Evolutionary conservation across 148 eudicot genomes (phyloP).

Genomic region (Nyssa sinensis): DNA sequence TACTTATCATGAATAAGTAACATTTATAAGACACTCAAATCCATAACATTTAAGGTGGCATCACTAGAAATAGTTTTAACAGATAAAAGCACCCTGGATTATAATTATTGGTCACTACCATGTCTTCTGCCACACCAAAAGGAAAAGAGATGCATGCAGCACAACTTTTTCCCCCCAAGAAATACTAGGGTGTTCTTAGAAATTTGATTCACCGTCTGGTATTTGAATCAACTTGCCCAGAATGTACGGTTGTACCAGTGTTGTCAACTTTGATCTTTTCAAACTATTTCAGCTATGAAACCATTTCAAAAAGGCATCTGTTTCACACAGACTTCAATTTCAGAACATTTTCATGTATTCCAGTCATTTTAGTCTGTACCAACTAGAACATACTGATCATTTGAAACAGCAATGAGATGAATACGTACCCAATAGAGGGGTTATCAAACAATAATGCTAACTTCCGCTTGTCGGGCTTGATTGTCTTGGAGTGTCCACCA

Average conservation of each 20-base stretch:
- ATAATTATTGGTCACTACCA: too few relatives aligned
- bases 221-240: too few relatives aligned
- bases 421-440: constrained; percentile 76
- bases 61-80: not conserved
- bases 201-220: too few relatives aligned
- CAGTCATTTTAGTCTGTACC: not conserved
- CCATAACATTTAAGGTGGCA: not conserved
- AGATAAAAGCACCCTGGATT: too few relatives aligned
- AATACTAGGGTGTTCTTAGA: too few relatives aligned
- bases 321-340: not conserved
- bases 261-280: too few relatives aligned
- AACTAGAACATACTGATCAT: not conserved
- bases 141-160: too few relatives aligned
- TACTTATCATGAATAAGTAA: too few relatives aligned
- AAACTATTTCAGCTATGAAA: not conserved
- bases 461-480: constrained; percentile 96
- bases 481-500: constrained; percentile 92
- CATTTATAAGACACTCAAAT: too few relatives aligned
- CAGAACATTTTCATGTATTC: not conserved
- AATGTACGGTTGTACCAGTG: too few relatives aligned
- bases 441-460: constrained; percentile 71
- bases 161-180: too few relatives aligned
- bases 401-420: constrained; percentile 12
- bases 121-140: too few relatives aligned
- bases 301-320: not conserved